phyloP scores from a whole-genome alignment of 1,284 basidiomycete species.

The Afroboletus lepidellus region DNA sequence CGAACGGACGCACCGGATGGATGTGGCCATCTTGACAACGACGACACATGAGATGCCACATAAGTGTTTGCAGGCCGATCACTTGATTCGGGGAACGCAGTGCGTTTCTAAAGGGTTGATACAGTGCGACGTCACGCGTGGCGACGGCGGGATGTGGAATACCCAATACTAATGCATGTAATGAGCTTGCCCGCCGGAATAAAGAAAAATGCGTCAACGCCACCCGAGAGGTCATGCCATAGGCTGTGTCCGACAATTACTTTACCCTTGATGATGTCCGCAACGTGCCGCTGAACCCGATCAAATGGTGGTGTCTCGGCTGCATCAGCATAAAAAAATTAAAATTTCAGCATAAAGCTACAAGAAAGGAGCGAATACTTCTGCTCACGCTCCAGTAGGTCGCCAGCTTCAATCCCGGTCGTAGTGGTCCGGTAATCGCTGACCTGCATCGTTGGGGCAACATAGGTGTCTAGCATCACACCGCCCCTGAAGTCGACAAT shows the following conservation, averaged over 20 bases:
- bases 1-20: constrained; percentile 56
- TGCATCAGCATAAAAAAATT: constrained; percentile 13
- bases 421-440: constrained; percentile 71
- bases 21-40: constrained; percentile 67
- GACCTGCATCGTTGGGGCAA: constrained; percentile 66
- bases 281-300: constrained; percentile 61
- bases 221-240: constrained; percentile 78
- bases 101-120: constrained; percentile 73
- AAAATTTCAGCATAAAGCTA: constrained; percentile 1
- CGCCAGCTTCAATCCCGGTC: constrained; percentile 62
- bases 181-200: constrained; percentile 14
- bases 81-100: constrained; percentile 62
- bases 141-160: constrained; percentile 75
- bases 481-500: constrained; percentile 64
- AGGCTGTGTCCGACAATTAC: constrained; percentile 71
- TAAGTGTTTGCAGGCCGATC: constrained; percentile 70
- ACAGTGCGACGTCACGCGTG: constrained; percentile 79
- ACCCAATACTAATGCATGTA: constrained; percentile 58
- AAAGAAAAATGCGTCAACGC: constrained; percentile 18
- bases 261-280: constrained; percentile 61
- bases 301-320: constrained; percentile 44
- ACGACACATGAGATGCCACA: constrained; percentile 77
- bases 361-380: not conserved
- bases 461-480: constrained; percentile 58
- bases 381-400: constrained; percentile 52